Evolutionary conservation across 2,329 filamentous ascomycete species (phyloP).

Genomic region (Aspergillus awamori): DNA sequence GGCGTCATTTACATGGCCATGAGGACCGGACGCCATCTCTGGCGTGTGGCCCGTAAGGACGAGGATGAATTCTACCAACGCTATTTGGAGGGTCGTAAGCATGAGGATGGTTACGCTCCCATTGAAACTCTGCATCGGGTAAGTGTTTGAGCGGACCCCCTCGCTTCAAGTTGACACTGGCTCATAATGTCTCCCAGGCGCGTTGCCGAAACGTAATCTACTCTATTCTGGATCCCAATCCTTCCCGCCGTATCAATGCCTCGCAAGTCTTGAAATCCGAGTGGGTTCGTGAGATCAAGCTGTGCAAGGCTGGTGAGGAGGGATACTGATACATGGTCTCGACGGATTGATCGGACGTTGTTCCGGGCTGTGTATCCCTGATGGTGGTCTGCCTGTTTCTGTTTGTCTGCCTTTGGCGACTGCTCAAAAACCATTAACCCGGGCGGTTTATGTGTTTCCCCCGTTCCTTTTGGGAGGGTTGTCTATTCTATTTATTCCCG

Average conservation of each 20-base stretch:
- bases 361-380: slow-evolving; percentile 19
- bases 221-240: slow-evolving; percentile 94
- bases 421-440: slow-evolving; percentile 19
- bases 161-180: slow-evolving; percentile 8
- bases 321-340: slow-evolving; percentile 63
- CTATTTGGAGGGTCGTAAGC: slow-evolving; percentile 88
- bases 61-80: slow-evolving; percentile 97
- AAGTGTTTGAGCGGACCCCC: slow-evolving; percentile 49
- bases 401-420: slow-evolving; percentile 17
- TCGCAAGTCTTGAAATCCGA: slow-evolving; percentile 97
- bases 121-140: slow-evolving; percentile 95
- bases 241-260: slow-evolving; percentile 86
- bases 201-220: slow-evolving; percentile 99
- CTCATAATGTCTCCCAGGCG: slow-evolving; percentile 60
- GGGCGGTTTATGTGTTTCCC: slow-evolving; percentile 26
- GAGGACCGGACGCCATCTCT: slow-evolving; percentile 92
- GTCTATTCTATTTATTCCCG: not conserved
- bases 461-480: slow-evolving; percentile 18
- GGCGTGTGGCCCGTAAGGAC: slow-evolving; percentile 94
- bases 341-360: slow-evolving; percentile 16
- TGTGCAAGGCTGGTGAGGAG: slow-evolving; percentile 96
- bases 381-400: slow-evolving; percentile 11
- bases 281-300: slow-evolving; percentile 96
- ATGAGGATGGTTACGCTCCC: slow-evolving; percentile 93
- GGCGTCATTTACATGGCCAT: slow-evolving; percentile 99